These are phyloP conservation scores for Warburgia ugandensis DNA, from an alignment of 164 flowering plant genomes.

Conservation along the genomic window DNA sequence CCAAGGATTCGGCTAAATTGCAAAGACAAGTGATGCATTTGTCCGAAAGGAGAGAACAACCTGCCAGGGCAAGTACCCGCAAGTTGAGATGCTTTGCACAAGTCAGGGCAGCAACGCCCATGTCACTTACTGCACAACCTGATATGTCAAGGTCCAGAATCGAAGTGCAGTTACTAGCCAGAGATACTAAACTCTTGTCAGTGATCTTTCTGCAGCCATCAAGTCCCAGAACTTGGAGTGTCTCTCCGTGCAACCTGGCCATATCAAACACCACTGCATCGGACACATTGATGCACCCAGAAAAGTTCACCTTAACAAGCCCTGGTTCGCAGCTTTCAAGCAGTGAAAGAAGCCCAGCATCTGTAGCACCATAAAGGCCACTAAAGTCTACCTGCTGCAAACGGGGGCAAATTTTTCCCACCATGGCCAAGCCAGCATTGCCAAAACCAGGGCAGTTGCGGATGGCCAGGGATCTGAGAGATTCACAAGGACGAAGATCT, in stretches of 20 bases:
- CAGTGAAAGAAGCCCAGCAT: too few species aligned
- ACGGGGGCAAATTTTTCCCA: too few species aligned
- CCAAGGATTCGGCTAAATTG: too few species aligned
- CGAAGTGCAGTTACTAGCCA: constrained; percentile 47
- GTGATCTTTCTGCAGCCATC: constrained; percentile 48
- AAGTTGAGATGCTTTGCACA: constrained; percentile 27
- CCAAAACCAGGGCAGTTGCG: too few species aligned
- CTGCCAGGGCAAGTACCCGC: constrained; percentile 53
- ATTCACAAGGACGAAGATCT: too few species aligned
- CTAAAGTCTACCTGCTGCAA: too few species aligned
- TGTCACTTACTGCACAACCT: constrained; percentile 41
- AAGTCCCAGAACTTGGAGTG: constrained; percentile 49
- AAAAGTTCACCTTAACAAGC: too few species aligned
- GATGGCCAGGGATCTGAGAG: too few species aligned
- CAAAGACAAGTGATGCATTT: constrained; percentile 34
- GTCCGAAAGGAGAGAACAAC: constrained; percentile 52
- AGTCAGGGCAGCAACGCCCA: constrained; percentile 43
- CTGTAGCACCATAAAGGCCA: too few species aligned
- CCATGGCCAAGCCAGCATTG: too few species aligned
- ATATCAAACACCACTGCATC: constrained; percentile 37
- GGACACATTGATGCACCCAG: too few species aligned
- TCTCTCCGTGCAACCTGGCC: constrained; percentile 41
- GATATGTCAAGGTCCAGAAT: constrained; percentile 63
- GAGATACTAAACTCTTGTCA: constrained; percentile 44
- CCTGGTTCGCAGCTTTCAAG: too few species aligned